Conservation (phyloP, 257 asterid genomes). For the Thymus quinquecostatus region DNA sequence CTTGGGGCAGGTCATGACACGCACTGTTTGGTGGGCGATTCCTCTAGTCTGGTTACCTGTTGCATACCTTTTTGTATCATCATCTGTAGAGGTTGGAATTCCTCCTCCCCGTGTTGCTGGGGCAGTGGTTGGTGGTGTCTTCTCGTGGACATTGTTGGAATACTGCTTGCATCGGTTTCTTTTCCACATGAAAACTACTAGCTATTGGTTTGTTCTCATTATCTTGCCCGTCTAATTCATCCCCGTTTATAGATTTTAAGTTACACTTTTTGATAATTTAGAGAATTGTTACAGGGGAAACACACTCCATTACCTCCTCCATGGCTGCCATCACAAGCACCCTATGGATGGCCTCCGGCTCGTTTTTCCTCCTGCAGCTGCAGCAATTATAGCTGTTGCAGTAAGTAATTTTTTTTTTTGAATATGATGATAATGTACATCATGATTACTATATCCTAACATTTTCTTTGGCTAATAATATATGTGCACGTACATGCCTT, state of each 20-base stretch:
- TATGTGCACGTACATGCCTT: constrained; percentile 3
- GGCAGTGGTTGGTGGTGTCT: constrained; percentile 48
- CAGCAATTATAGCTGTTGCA: constrained; percentile 43
- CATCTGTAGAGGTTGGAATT: constrained; percentile 46
- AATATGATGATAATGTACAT: background rate
- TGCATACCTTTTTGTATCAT: constrained; percentile 45
- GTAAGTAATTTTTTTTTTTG: constrained; percentile 28
- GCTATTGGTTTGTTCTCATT: constrained; percentile 49
- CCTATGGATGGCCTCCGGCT: constrained; percentile 67
- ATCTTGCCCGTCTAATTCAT: constrained; percentile 9
- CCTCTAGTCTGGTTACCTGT: constrained; percentile 80
- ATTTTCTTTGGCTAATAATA: background rate
- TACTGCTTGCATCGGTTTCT: constrained; percentile 61
- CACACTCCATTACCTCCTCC: constrained; percentile 59
- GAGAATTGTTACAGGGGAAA: constrained; percentile 47
- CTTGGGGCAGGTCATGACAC: constrained; percentile 60
- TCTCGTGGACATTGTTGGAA: constrained; percentile 62
- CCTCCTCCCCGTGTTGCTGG: constrained; percentile 47
- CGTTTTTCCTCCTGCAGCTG: constrained; percentile 62
- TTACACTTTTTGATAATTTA: constrained; percentile 14
- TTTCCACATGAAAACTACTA: constrained; percentile 51
- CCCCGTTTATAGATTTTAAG: background rate
- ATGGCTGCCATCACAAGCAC: constrained; percentile 76
- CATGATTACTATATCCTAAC: too few relatives aligned
- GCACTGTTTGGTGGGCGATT: constrained; percentile 73